phyloP scores from a whole-genome alignment of 306 rosid species.

The Datisca glomerata region DNA sequence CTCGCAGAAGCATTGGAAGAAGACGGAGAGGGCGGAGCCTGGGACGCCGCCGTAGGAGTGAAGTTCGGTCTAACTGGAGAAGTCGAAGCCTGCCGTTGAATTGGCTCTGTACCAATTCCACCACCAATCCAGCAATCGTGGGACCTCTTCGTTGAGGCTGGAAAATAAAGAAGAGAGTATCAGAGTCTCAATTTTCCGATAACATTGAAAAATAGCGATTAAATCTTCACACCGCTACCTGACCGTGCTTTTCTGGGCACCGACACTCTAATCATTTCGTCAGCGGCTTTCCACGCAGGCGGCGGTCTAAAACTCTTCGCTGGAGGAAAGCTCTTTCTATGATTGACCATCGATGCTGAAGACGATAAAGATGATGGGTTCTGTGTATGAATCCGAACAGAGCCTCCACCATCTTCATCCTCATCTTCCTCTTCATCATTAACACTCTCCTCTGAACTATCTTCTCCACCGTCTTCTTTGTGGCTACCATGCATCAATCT shows the following conservation, averaged over 20 bases:
- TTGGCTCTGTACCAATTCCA: constrained; percentile 39
- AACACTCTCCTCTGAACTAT: constrained; percentile 81
- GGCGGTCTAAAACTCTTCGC: constrained; percentile 60
- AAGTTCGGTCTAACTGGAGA: constrained; percentile 64
- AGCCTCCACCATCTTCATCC: constrained; percentile 49
- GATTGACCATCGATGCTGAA: constrained; percentile 31
- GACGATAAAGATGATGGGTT: constrained; percentile 37
- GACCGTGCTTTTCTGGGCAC: constrained; percentile 96
- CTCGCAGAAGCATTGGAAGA: constrained; percentile 64
- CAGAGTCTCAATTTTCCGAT: constrained; percentile 12
- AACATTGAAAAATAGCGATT: not conserved
- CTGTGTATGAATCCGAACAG: constrained; percentile 86
- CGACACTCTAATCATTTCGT: constrained; percentile 90
- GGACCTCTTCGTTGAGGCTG: constrained; percentile 89
- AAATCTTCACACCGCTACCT: constrained; percentile 33
- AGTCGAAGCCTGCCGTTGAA: constrained; percentile 58
- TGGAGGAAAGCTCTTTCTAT: constrained; percentile 75
- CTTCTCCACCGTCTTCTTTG: constrained; percentile 73
- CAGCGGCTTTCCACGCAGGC: constrained; percentile 80
- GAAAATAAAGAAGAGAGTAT: constrained; percentile 3
- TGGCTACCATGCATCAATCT: constrained; percentile 60
- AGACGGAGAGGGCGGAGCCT: constrained; percentile 62
- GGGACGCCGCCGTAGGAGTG: constrained; percentile 19
- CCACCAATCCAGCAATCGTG: constrained; percentile 79
- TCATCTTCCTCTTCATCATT: constrained; percentile 79